Conservation (phyloP, 1,284 basidiomycete genomes). For the Puccinia brachypodii region DNA sequence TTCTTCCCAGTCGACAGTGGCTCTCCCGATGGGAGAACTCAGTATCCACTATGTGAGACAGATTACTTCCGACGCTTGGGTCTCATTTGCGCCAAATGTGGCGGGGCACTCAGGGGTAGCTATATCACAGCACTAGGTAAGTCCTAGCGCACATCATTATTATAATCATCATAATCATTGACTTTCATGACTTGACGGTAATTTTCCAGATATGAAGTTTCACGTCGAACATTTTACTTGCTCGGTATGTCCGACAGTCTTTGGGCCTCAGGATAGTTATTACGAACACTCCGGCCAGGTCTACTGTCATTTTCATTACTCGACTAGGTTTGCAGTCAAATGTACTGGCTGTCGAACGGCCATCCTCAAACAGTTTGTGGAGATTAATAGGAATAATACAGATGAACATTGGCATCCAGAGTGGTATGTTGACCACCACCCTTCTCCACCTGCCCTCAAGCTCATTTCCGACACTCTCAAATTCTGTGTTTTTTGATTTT, state of each 20-base stretch:
- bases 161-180: not conserved
- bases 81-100: constrained; percentile 94
- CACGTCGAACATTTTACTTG: constrained; percentile 99
- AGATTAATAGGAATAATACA: constrained; percentile 95
- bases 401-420: constrained; percentile 99
- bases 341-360: constrained; percentile 96
- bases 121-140: constrained; percentile 98
- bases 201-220: constrained; percentile 65
- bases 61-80: constrained; percentile 96
- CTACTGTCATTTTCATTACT: constrained; percentile 59
- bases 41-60: constrained; percentile 90
- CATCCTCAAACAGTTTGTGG: constrained; percentile 99
- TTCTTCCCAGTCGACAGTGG: constrained; percentile 95
- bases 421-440: constrained; percentile 75
- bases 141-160: constrained; percentile 58
- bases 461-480: not conserved
- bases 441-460: not conserved
- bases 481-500: not conserved
- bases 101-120: constrained; percentile 87
- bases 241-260: constrained; percentile 90
- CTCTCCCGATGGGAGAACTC: constrained; percentile 63
- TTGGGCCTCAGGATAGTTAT: constrained; percentile 97
- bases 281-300: constrained; percentile 97
- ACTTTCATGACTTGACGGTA: too few relatives aligned
- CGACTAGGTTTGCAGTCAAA: constrained; percentile 79